Conservation (phyloP, 148 eudicot genomes). For the Rhododendron kiyosumense region DNA sequence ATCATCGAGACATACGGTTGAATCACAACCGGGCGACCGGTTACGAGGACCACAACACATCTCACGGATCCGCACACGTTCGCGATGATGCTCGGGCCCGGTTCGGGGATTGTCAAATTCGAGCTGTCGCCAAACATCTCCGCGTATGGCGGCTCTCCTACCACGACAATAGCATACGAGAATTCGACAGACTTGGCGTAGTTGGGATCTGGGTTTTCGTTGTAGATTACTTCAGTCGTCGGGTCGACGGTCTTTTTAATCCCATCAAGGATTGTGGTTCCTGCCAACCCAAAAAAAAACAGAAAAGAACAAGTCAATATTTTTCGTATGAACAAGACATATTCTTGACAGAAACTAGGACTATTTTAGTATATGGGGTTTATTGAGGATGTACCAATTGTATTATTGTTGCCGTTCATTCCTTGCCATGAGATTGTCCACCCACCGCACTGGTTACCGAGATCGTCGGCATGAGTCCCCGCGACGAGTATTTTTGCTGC, state of each 20-base stretch:
- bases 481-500: background rate
- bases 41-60: background rate
- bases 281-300: background rate
- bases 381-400: background rate
- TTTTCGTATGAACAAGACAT: background rate
- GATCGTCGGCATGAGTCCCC: background rate
- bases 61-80: background rate
- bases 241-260: background rate
- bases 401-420: background rate
- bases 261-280: background rate
- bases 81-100: background rate
- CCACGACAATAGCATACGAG: background rate
- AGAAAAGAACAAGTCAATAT: background rate
- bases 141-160: background rate
- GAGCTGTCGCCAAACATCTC: background rate
- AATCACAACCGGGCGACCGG: background rate
- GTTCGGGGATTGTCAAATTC: background rate
- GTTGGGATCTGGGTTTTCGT: background rate
- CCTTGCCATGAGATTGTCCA: slow-evolving; percentile 1
- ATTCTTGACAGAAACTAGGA: no score
- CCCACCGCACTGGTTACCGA: background rate
- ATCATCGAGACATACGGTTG: background rate
- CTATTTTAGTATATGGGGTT: background rate
- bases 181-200: background rate
- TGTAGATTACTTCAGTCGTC: background rate